Base-by-base conservation (phyloP, 2,329 filamentous ascomycete species). In the Alternaria hordeiaustralica region DNA sequence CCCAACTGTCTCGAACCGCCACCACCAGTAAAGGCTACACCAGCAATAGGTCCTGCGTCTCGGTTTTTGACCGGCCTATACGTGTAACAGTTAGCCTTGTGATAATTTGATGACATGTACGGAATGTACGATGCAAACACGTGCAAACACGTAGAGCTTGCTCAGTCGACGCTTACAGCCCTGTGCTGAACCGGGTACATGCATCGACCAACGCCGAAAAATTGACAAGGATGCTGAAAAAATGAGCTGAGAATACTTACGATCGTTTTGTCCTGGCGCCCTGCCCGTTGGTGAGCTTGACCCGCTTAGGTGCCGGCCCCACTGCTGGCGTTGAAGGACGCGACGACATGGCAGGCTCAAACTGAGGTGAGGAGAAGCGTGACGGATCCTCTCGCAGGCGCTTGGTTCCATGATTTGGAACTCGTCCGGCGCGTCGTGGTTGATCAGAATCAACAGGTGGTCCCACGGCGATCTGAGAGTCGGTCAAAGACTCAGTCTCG, bases 31-130 rank as follows among this genome's bases (percentile, higher is more conserved):
- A 75, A 77, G 71, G 90, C 87, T 76, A 92, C 85, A 73, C 90
- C 91, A 77, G 89, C 90, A 71, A 89, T 87, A 68, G 88, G 87
- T 71, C 89, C 69, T 69, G 61, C 87, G 65, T 86, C 85, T 79
- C 90, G 91, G 82, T 91, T 93, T 83, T 94, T 94, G 79, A 90
- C 86, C 47, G 92, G 92, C 70, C 92, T 94, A 77, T 66, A 63
- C 68, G 71, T 75, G 68, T 57, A 69, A 74, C 58, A 70, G 64
- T 76, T 76, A 78, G 76, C 69, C 70, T 64, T 68, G 45, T 72
- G 65, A 67, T 71, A 69, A 70, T 69, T 71, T 65, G 69, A 69
- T 64, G 58, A 60, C 58, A 62, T 59, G 65, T 66, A 55, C 54
- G 55, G 58, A 61, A 63, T 58, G 58, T 69, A 58, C 57, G 54